phyloP scores from a whole-genome alignment of 192 early-diverging fungal species.

The Entomortierella chlamydospora region DNA sequence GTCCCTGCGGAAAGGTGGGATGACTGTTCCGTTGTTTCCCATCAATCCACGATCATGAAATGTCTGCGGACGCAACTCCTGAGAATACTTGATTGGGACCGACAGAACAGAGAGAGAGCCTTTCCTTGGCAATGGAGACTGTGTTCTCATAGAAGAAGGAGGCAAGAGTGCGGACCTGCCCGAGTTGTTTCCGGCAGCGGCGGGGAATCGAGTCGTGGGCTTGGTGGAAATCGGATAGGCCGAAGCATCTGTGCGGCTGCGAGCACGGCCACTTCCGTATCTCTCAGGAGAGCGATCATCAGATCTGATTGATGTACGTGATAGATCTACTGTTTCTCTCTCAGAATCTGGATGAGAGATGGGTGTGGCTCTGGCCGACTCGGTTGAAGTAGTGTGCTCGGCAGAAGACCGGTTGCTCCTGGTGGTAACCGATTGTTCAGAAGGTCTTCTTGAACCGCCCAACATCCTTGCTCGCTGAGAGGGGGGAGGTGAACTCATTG shows the following conservation, averaged over 20 bases:
- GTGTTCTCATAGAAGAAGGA: not conserved
- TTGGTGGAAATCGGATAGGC: too few relatives aligned
- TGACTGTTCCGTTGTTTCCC: not conserved
- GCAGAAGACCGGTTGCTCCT: not conserved
- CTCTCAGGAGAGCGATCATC: not conserved
- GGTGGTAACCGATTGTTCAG: not conserved
- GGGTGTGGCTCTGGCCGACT: not conserved
- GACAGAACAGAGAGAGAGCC: slow-evolving; percentile 4
- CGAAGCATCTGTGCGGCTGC: too few relatives aligned
- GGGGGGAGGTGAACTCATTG: not conserved
- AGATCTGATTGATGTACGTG: not conserved
- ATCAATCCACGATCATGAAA: not conserved
- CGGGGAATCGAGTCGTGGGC: not conserved
- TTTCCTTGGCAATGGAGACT: slow-evolving; percentile 12
- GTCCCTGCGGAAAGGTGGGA: slow-evolving; percentile 1
- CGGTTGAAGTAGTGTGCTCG: not conserved
- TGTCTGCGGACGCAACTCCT: not conserved
- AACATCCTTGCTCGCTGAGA: not conserved
- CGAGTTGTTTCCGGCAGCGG: not conserved
- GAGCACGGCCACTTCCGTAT: not conserved
- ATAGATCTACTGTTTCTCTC: not conserved
- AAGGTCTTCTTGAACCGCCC: not conserved
- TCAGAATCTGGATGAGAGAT: not conserved
- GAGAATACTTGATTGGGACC: not conserved
- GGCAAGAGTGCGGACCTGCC: not conserved